Evolutionary conservation across 192 early-diverging fungal species (phyloP).

Genomic region (Physocladia obscura): DNA sequence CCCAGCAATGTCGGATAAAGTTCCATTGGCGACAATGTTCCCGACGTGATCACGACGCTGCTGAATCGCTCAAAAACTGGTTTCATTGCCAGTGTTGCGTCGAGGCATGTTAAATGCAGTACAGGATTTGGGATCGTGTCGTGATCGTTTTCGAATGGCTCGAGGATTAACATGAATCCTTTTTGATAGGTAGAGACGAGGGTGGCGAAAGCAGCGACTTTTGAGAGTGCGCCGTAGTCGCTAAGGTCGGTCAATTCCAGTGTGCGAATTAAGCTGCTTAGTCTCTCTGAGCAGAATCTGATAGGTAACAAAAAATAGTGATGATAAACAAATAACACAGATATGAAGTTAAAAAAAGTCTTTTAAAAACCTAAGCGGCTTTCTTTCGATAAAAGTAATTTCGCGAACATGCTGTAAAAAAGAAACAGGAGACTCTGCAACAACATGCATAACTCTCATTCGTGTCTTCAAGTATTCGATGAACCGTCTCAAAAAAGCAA

Average conservation of each 20-base stretch:
- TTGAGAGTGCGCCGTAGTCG: conserved; percentile 77
- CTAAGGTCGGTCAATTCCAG: conserved; percentile 92
- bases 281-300: conserved; percentile 87
- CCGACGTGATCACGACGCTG: conserved; percentile 96
- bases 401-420: conserved; percentile 92
- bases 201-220: conserved; percentile 91
- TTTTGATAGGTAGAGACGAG: conserved; percentile 94
- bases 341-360: not conserved
- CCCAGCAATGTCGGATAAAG: conserved; percentile 95
- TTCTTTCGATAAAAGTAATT: conserved; percentile 91
- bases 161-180: conserved; percentile 92
- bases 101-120: conserved; percentile 89
- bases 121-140: conserved; percentile 93
- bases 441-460: conserved; percentile 93
- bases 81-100: conserved; percentile 93
- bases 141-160: conserved; percentile 93
- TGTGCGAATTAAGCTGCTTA: conserved; percentile 86
- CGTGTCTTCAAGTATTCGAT: conserved; percentile 98
- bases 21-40: conserved; percentile 97
- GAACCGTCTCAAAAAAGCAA: conserved; percentile 92
- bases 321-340: not conserved
- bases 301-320: not conserved
- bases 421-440: conserved; percentile 91
- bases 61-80: conserved; percentile 96
- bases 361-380: conserved; percentile 76